Evolutionary conservation across 352 stramenopile species (phyloP), one percentile per base, ranked within the genome.

Genomic region (Blastocystis sp.): DNA sequence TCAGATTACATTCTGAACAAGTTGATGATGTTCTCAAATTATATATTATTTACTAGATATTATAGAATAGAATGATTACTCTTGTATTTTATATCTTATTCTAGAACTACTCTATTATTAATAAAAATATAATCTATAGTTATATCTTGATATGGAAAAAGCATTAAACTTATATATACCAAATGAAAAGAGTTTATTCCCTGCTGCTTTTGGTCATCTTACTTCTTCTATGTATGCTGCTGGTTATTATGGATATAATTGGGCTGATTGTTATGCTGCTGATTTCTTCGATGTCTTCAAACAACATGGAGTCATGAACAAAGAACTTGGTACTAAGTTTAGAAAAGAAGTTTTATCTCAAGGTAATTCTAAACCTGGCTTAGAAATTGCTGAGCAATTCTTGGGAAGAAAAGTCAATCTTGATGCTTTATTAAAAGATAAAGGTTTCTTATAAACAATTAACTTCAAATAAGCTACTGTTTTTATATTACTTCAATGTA

Each of bases 381-480:
- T 79, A 62, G 21, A 68, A 75, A 34, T 77, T 82, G 71, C 68
- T 84, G 16, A 64, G 72, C 34, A 73, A 79, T 36, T 83, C 58
- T 49, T 83, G 27, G 75, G 76, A 21, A 74, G 77, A 16, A 73
- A 75, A 21, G 75, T 77, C 1, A 82, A 72, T 57, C 73, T 80
- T 48, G 64, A 79, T 39, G 76, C 76, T 0, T 84, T 84, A 67
- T 64, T 84, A 45, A 64, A 74, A 36, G 80, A 74, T 70, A 84
- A 82, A 65, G 76, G 75, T n/a, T n/a, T n/a, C n/a, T n/a, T n/a
- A n/a, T n/a, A n/a, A n/a, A n/a, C n/a, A n/a, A n/a, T n/a, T n/a
- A n/a, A n/a, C n/a, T n/a, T n/a, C n/a, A n/a, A n/a, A n/a, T n/a
- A n/a, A n/a, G n/a, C n/a, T n/a, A n/a, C n/a, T n/a, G n/a, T n/a